Conservation (phyloP, 129 eudicot genomes). For the Lonicera japonica region DNA sequence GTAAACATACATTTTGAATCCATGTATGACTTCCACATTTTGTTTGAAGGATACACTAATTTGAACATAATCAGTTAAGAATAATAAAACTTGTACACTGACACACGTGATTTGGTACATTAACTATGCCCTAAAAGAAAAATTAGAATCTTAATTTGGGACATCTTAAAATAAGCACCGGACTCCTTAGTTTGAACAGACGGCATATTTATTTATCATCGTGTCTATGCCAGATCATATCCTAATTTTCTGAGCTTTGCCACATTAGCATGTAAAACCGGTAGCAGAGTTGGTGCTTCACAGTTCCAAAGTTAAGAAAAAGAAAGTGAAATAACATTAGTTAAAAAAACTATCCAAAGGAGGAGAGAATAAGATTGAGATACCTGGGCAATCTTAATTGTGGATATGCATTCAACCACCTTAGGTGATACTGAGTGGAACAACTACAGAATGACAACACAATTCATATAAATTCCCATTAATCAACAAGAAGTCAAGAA, state of each 20-base stretch:
- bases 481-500: not conserved
- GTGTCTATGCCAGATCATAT: not conserved
- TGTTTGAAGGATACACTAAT: too few species aligned
- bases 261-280: too few species aligned
- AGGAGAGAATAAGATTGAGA: not conserved
- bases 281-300: not conserved
- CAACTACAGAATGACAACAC: constrained; percentile 39
- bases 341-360: too few species aligned
- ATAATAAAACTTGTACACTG: too few species aligned
- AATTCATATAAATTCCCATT: constrained; percentile 1
- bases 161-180: too few species aligned
- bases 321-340: not conserved
- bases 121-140: too few species aligned
- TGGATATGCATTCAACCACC: constrained; percentile 62
- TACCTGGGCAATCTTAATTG: constrained; percentile 82
- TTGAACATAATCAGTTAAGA: too few species aligned
- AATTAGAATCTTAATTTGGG: too few species aligned
- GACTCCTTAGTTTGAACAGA: not conserved
- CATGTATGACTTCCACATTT: too few species aligned
- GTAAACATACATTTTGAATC: too few species aligned
- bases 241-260: too few species aligned
- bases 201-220: not conserved
- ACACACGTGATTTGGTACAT: too few species aligned
- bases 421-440: constrained; percentile 45
- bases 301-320: not conserved